Evolutionary conservation across 1,284 basidiomycete species (phyloP).

Genomic region (Trametes polyzona): DNA sequence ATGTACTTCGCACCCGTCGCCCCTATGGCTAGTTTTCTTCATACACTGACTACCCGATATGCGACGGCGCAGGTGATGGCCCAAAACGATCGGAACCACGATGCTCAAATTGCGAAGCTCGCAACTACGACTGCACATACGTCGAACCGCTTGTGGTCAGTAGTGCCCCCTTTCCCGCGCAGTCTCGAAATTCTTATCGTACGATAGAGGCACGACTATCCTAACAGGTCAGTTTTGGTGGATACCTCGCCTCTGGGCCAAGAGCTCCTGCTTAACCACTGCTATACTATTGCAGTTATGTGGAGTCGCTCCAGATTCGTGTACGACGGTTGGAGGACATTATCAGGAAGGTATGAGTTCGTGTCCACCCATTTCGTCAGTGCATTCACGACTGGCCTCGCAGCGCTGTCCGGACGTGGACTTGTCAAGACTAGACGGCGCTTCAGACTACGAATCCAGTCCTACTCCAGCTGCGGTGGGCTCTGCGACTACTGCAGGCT

Average conservation of each 20-base stretch:
- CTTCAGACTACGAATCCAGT: not conserved
- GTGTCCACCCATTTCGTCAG: constrained; percentile 4
- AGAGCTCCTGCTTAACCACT: constrained; percentile 23
- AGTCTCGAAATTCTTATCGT: not conserved
- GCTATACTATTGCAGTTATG: constrained; percentile 49
- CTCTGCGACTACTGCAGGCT: not conserved
- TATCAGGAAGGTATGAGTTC: constrained; percentile 58
- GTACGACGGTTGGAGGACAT: constrained; percentile 73
- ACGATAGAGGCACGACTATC: constrained; percentile 73
- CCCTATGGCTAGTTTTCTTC: no score
- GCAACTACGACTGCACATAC: constrained; percentile 77
- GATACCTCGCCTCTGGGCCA: not conserved
- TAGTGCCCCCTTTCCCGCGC: not conserved
- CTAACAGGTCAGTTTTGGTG: constrained; percentile 63
- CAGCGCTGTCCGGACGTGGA: not conserved
- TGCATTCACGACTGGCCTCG: not conserved
- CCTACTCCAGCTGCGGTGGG: not conserved
- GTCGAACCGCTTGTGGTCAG: constrained; percentile 69
- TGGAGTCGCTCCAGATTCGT: constrained; percentile 71
- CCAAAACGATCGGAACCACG: constrained; percentile 55
- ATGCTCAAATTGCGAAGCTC: constrained; percentile 80
- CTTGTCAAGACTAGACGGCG: not conserved
- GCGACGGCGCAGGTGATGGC: constrained; percentile 38
- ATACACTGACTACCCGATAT: no score
- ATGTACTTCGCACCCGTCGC: no score